A percentile compares a stretch with the other conserved stretches of the same genome.
Evolutionary conservation across 2,329 filamentous ascomycete species (phyloP).

Genomic region (Pyrenophora seminiperda): DNA sequence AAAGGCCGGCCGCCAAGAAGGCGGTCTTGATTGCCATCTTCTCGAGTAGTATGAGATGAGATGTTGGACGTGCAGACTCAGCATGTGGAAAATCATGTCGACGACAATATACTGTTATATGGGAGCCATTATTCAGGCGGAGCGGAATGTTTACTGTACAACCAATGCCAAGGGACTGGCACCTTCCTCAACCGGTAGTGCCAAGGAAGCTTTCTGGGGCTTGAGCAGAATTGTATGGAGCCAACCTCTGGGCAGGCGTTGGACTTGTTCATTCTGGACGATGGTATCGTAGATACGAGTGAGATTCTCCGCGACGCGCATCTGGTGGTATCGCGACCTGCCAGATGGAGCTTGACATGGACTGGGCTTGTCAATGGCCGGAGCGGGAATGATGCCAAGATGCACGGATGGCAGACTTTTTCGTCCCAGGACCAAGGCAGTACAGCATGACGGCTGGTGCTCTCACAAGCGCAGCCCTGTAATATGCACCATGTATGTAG

Average conservation of each 20-base stretch:
- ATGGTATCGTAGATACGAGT: constrained; percentile 22
- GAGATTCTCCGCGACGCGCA: constrained; percentile 18
- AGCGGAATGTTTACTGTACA: constrained; percentile 12
- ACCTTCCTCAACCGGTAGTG: constrained; percentile 27
- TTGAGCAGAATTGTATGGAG: constrained; percentile 26
- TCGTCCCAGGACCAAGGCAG: too few relatives aligned
- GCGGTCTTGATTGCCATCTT: constrained; percentile 38
- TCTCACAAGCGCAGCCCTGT: too few relatives aligned
- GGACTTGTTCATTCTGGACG: constrained; percentile 20
- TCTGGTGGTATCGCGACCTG: constrained; percentile 25
- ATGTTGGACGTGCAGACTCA: constrained; percentile 10
- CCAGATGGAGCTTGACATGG: constrained; percentile 21
- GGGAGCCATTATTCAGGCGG: constrained; percentile 13
- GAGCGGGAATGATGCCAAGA: constrained; percentile 13
- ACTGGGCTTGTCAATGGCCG: constrained; percentile 4
- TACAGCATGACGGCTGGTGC: too few relatives aligned
- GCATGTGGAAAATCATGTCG: constrained; percentile 1
- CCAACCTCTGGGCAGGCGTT: constrained; percentile 19
- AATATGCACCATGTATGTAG: too few relatives aligned
- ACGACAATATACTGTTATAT: constrained; percentile 25
- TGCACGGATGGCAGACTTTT: neutral
- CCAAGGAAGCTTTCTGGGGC: constrained; percentile 32
- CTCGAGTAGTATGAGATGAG: constrained; percentile 6
- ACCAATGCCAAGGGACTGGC: constrained; percentile 22
- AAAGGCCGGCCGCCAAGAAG: constrained; percentile 30